phyloP scores from a whole-genome alignment of 805 yeast genomes.

The Saccharomycopsis oosterbeekiorum region DNA sequence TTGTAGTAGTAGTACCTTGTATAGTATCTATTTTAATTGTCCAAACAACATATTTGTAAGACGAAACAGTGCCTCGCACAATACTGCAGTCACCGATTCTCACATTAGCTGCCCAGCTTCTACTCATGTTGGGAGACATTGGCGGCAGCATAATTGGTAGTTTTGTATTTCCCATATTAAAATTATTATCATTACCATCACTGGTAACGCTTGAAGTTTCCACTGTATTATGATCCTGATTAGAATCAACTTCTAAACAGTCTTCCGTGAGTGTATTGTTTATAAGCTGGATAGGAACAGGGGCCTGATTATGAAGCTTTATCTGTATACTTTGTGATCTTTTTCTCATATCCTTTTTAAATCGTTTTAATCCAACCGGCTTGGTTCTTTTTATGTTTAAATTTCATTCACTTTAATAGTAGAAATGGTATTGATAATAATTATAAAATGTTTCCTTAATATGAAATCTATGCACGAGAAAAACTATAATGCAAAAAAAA shows the following conservation, averaged over 20 bases:
- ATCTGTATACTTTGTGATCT: slow-evolving; percentile 2
- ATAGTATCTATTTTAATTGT: slow-evolving; percentile 15
- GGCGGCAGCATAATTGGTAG: not conserved
- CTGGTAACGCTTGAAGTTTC: not conserved
- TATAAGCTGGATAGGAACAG: slow-evolving; percentile 10
- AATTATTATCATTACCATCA: too few relatives aligned
- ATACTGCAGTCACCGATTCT: slow-evolving; percentile 18
- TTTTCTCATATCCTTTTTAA: not conserved
- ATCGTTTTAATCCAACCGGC: too few relatives aligned
- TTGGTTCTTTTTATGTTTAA: too few relatives aligned
- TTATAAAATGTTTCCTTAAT: too few relatives aligned
- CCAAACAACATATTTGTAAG: slow-evolving; percentile 15
- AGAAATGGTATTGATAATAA: too few relatives aligned
- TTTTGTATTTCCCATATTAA: not conserved
- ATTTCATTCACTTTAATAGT: too few relatives aligned
- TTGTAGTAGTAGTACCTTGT: slow-evolving; percentile 7
- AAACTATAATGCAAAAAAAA: too few relatives aligned
- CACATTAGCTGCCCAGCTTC: slow-evolving; percentile 13
- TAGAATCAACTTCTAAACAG: not conserved
- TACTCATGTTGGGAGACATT: not conserved
- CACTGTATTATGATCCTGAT: not conserved
- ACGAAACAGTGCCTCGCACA: slow-evolving; percentile 8
- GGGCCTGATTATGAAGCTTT: slow-evolving; percentile 10
- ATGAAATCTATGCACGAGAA: too few relatives aligned
- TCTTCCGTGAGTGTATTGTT: not conserved